Evolutionary conservation across 306 rosid species (phyloP).

Genomic region (Casuarina equisetifolia): DNA sequence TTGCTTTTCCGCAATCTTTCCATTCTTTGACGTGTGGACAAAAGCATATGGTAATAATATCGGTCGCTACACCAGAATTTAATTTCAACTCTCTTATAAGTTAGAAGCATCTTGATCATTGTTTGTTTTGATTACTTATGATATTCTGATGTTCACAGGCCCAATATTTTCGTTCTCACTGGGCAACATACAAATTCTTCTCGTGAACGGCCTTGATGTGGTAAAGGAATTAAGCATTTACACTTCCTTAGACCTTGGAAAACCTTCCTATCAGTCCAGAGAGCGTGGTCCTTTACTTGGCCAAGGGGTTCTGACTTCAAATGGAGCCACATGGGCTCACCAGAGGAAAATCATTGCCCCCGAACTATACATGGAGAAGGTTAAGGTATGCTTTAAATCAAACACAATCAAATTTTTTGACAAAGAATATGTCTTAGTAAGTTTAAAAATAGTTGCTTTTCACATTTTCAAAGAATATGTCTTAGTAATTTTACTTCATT

Average conservation of each 20-base stretch:
- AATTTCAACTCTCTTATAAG: not conserved
- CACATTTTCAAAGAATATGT: too few relatives aligned
- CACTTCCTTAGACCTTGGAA: constrained; percentile 44
- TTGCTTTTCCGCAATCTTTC: constrained; percentile 31
- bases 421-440: too few relatives aligned
- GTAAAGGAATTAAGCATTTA: constrained; percentile 34
- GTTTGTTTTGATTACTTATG: not conserved
- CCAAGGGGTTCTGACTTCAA: constrained; percentile 41
- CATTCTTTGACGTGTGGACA: constrained; percentile 39
- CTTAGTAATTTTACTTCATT: too few relatives aligned
- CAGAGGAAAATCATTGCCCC: constrained; percentile 54
- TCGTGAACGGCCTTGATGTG: constrained; percentile 30
- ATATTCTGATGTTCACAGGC: constrained; percentile 24
- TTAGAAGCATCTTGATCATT: not conserved
- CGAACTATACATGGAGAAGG: constrained; percentile 48
- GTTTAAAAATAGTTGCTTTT: too few relatives aligned
- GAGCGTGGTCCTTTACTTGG: constrained; percentile 42
- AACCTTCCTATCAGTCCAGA: constrained; percentile 33
- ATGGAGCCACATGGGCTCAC: constrained; percentile 38
- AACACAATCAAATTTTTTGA: not conserved
- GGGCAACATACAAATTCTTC: constrained; percentile 41
- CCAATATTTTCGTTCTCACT: constrained; percentile 36
- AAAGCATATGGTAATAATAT: constrained; percentile 28
- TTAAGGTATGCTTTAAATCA: constrained; percentile 34
- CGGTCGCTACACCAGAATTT: not conserved